Base-by-base conservation (phyloP, 1,284 basidiomycete species). In the Ganoderma leucocontextum region DNA sequence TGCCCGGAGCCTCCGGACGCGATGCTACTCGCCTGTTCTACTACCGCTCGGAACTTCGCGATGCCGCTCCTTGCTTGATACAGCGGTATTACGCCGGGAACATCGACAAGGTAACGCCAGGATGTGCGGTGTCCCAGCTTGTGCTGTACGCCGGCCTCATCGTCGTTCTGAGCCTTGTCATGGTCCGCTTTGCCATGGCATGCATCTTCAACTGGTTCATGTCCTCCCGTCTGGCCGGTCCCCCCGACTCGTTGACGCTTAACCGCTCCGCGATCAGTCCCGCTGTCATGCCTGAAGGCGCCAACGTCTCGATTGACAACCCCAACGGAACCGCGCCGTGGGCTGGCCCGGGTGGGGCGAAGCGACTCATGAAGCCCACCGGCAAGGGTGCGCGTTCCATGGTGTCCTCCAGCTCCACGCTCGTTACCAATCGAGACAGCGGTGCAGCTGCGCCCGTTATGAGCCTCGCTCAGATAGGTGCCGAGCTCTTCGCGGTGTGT, bases 181-280 rank as follows among this genome's bases (percentile, higher is more conserved):
- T 99, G 69, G 89, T 94, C 44, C 95, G 97, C 57, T 99, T 99
- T 82, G 82, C 88, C 75, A 99, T 99, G 97, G 98, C 98, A 2
- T 94, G 95, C 78, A 82, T 97, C 70, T 99, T 99, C 87, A 95
- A 90, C 76, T 99, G 97, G 97, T 97, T 97, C 83, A 83, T 99
- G 69, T 95, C 94, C 8, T 87, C 87, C 22, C 87, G 86, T 65
- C 87, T 97, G 60, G 92, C 94, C 42, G 89, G 89, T 15, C 89
- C 93, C 38, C 94, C 93, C 0, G 85, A 87, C 70, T 87, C 79
- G 67, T 85, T 85, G 65, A 86, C 94, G 62, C 84, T 96, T 25
- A 89, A 88, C 75, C 86, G 91, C 44, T 88, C 90, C 22, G 95
- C 89, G 59, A 93, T 98, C 77, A 94, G 92, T 74, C 97, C 96